These are phyloP conservation scores for Coix lacrymajobi DNA, from an alignment of 176 grass and related monocot genomes.

Conservation along the genomic window DNA sequence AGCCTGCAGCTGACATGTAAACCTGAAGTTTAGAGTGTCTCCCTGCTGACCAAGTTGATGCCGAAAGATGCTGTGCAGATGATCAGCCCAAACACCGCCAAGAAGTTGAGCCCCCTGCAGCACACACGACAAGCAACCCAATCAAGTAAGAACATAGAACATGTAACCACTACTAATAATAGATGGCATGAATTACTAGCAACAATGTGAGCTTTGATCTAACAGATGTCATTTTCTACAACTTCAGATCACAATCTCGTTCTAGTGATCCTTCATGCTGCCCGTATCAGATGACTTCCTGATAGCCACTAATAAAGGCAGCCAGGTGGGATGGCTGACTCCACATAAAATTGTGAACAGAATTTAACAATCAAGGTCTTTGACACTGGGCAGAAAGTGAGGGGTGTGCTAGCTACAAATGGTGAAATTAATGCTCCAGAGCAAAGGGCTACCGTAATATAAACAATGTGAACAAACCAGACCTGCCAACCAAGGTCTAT, in stretches of 20 bases:
- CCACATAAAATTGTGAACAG: not conserved
- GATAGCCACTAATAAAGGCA: not conserved
- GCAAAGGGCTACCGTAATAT: not conserved
- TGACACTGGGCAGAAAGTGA: not conserved
- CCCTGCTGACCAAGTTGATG: conserved; percentile 64
- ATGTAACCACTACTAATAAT: not conserved
- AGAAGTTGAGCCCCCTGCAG: conserved; percentile 65
- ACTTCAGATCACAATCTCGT: not conserved
- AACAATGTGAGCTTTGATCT: not conserved
- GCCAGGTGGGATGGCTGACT: not conserved
- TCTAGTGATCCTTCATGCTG: not conserved
- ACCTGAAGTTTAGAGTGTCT: conserved; percentile 40
- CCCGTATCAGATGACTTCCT: not conserved
- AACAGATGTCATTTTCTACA: not conserved
- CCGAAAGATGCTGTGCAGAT: conserved; percentile 74
- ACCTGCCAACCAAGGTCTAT: not conserved
- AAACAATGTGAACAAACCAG: not conserved
- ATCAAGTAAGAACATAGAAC: conserved; percentile 1
- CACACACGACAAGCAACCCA: not conserved
- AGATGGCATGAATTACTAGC: not conserved
- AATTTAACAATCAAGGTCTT: not conserved
- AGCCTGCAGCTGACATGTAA: not conserved
- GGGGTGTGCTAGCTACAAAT: not conserved
- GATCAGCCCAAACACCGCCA: conserved; percentile 67
- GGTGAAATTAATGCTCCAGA: not conserved